Evolutionary conservation across 2,329 filamentous ascomycete species (phyloP).

Genomic region (Fusarium marasasianum): DNA sequence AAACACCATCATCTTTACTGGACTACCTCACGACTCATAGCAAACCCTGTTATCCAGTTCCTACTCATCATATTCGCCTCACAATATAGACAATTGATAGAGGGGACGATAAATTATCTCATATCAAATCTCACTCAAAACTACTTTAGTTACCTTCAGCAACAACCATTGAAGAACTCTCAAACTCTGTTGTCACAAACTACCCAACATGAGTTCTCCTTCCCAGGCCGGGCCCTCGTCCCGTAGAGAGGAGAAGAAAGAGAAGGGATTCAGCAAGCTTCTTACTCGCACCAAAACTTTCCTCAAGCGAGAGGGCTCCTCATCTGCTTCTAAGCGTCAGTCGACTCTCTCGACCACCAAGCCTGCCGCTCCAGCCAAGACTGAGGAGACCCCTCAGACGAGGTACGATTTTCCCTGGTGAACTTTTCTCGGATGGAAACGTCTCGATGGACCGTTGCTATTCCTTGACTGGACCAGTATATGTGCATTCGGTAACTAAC

Average conservation of each 20-base stretch:
- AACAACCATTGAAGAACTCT: neutral
- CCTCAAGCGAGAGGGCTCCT: slow-evolving; percentile 52
- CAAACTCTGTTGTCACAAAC: neutral
- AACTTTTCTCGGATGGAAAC: neutral
- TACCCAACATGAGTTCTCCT: slow-evolving; percentile 54
- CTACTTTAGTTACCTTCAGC: neutral
- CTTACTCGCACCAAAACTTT: slow-evolving; percentile 61
- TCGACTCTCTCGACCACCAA: slow-evolving; percentile 38
- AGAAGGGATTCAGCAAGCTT: slow-evolving; percentile 59
- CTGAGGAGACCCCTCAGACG: slow-evolving; percentile 38
- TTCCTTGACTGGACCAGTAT: neutral
- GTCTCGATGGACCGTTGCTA: neutral
- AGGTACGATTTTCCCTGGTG: slow-evolving; percentile 35
- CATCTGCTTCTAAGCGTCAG: slow-evolving; percentile 41
- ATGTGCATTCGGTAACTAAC: slow-evolving; percentile 7
- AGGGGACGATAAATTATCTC: neutral
- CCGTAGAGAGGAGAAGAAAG: slow-evolving; percentile 51
- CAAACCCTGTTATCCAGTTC: neutral
- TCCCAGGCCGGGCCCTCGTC: slow-evolving; percentile 50
- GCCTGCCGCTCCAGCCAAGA: slow-evolving; percentile 28
- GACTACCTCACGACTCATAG: slow-evolving; percentile 4
- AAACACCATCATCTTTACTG: slow-evolving; percentile 3
- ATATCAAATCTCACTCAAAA: neutral
- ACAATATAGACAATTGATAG: neutral
- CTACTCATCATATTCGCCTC: slow-evolving; percentile 10